phyloP scores from a whole-genome alignment of 2,329 filamentous ascomycete genomes.

The Trichoderma asperellum region DNA sequence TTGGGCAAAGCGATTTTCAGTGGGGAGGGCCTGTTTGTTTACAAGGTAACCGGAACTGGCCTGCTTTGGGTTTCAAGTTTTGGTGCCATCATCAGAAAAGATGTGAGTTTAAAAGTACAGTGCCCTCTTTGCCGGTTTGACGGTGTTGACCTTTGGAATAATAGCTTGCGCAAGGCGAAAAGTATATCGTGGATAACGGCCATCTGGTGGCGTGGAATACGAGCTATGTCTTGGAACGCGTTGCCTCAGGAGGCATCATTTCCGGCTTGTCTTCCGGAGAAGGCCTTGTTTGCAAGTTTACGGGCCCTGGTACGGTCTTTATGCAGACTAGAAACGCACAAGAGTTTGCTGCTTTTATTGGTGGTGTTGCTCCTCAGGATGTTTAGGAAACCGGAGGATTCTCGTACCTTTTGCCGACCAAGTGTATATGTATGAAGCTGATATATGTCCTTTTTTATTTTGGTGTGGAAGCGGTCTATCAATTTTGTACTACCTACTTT shows the following conservation, averaged over 20 bases:
- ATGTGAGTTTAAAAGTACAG: constrained; percentile 61
- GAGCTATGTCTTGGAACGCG: constrained; percentile 87
- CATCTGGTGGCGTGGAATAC: constrained; percentile 97
- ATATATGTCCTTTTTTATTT: background rate
- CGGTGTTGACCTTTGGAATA: background rate
- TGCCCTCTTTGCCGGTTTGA: background rate
- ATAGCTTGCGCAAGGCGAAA: constrained; percentile 69
- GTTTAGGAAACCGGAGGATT: constrained; percentile 18
- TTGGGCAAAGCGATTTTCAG: constrained; percentile 91
- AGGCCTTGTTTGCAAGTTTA: constrained; percentile 93
- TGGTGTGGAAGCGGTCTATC: background rate
- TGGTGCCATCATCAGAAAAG: constrained; percentile 92
- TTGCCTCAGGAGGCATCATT: constrained; percentile 90
- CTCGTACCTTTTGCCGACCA: no score
- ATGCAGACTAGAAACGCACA: constrained; percentile 88
- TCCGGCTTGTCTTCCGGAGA: constrained; percentile 81
- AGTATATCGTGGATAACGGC: constrained; percentile 90
- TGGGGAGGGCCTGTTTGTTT: constrained; percentile 89
- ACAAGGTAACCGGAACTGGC: constrained; percentile 80
- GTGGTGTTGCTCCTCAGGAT: constrained; percentile 48
- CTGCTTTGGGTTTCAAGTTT: constrained; percentile 91
- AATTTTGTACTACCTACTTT: constrained; percentile 2
- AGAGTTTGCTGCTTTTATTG: constrained; percentile 58
- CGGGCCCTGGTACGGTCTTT: constrained; percentile 86
- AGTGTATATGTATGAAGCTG: background rate